A percentile compares a stretch with the other conserved stretches of the same genome.
Evolutionary conservation across 495 filamentous ascomycete genomes (phyloP).

Genomic region (Chaetomidium leptoderma): DNA sequence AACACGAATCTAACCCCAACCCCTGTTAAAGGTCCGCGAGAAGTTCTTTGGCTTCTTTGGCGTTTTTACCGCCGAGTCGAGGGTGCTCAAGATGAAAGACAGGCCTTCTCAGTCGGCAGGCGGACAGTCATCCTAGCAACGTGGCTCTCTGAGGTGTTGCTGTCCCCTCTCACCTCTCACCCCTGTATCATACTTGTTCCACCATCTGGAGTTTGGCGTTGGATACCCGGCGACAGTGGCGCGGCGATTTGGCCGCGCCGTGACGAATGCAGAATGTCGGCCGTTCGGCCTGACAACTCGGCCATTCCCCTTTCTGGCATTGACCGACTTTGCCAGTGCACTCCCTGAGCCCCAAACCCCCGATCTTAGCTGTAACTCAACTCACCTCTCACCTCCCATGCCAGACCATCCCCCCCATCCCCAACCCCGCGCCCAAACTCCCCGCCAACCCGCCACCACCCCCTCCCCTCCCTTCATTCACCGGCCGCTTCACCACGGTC

Average conservation of each 20-base stretch:
- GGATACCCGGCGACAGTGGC: constrained; percentile 25
- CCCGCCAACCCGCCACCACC: constrained; percentile 29
- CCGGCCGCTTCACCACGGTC: constrained; percentile 64
- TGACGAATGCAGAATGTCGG: neutral
- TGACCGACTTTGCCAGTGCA: no score
- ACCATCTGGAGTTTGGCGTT: constrained; percentile 31
- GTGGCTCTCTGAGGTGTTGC: neutral
- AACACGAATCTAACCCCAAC: neutral
- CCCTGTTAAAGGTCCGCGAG: constrained; percentile 29
- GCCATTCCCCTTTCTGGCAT: neutral
- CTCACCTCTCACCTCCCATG: constrained; percentile 43
- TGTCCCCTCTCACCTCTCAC: neutral
- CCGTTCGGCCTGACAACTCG: neutral
- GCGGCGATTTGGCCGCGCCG: constrained; percentile 17
- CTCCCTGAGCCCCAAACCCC: no score
- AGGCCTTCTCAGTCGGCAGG: neutral
- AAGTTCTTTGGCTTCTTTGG: constrained; percentile 27
- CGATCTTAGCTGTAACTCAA: no score
- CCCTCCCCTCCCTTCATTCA: constrained; percentile 50
- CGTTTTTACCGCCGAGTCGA: constrained; percentile 23
- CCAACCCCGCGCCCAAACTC: constrained; percentile 41
- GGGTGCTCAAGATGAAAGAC: constrained; percentile 7
- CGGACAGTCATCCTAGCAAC: neutral
- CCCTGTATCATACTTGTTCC: constrained; percentile 23
- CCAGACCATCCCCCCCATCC: constrained; percentile 58